Base-by-base conservation (phyloP, 306 rosid species). In the Pterocarpus santalinus region DNA sequence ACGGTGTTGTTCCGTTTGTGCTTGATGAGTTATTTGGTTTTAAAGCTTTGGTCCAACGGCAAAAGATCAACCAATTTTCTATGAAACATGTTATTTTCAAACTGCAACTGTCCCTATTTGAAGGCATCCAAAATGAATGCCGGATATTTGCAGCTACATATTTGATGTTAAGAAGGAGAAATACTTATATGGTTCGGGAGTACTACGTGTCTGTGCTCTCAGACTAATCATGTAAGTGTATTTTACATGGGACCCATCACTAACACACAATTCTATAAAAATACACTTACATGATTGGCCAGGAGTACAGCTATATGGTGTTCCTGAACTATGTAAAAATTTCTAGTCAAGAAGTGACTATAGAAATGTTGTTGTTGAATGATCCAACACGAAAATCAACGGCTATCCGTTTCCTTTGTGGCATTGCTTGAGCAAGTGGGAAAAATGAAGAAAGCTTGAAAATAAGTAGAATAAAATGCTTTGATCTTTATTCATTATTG, bases 351-450 rank as follows among this genome's bases (percentile, higher is more conserved):
- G 1, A 22, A 72, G 90, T 34, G 94, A 90, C 84, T 91, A 90
- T 78, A 81, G 55, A 81, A 93, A 91, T 68, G 90, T 88, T 62
- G 94, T 91, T 30, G 82, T 87, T 13, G 90, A 90, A 89, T 87
- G 94, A 36, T 77, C 89, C 38, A 84, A 88, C 30, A 76, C 84
- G 44, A 34, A 72, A 72, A 77, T 80, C 35, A 90, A 92, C 32
- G 93, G 57, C 17, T 51, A 13, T 51, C 57, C 57, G 2, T 51
- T 51, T 7, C 47, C 47, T 43, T 43, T 43, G 47, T 43, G 17
- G 12, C 57, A 51, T 51, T 51, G 57, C 57, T 51, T 51, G 22
- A 51, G 57, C 12, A 3, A 14, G 16, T 14, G 57, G n/a, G 57
- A 3, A 51, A 51, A 47, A 47, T 9, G 90, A 57, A 22, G 65